Conservation (phyloP, 768 basidiomycete genomes). For the Tricholoma matsutake region DNA sequence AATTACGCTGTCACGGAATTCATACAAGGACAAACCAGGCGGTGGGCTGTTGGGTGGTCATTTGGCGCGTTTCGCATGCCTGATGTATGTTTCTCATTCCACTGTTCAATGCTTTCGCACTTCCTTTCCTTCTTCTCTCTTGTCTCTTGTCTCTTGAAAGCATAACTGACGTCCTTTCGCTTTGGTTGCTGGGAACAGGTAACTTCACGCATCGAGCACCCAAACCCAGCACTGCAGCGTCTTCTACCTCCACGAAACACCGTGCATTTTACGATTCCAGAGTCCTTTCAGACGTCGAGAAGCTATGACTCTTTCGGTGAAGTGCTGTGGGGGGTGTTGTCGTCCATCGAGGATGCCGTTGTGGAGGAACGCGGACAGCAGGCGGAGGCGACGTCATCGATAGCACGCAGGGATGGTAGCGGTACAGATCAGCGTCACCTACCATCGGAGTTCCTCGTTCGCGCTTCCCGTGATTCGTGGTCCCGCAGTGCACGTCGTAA, state of each 20-base stretch:
- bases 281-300: conserved; percentile 5
- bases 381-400: neutral
- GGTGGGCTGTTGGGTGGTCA: conserved; percentile 95
- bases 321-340: conserved; percentile 23
- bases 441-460: conserved; percentile 20
- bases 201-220: conserved; percentile 32
- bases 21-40: conserved; percentile 79
- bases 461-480: conserved; percentile 53
- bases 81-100: conserved; percentile 53
- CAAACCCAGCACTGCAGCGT: conserved; percentile 43
- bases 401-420: too few species aligned
- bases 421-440: neutral
- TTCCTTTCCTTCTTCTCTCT: neutral
- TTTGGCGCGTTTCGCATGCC: conserved; percentile 60
- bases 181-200: conserved; percentile 16
- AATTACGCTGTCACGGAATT: conserved; percentile 89
- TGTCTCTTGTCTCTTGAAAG: neutral
- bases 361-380: neutral
- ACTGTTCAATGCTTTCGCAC: neutral
- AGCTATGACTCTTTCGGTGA: conserved; percentile 20
- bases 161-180: neutral
- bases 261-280: conserved; percentile 38
- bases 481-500: conserved; percentile 62
- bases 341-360: conserved; percentile 1
- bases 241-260: conserved; percentile 60